Percentiles rank a stretch among this genome's conserved stretches.
phyloP scores from a whole-genome alignment of 352 stramenopile species.

The Phytophthora boehmeriae region DNA sequence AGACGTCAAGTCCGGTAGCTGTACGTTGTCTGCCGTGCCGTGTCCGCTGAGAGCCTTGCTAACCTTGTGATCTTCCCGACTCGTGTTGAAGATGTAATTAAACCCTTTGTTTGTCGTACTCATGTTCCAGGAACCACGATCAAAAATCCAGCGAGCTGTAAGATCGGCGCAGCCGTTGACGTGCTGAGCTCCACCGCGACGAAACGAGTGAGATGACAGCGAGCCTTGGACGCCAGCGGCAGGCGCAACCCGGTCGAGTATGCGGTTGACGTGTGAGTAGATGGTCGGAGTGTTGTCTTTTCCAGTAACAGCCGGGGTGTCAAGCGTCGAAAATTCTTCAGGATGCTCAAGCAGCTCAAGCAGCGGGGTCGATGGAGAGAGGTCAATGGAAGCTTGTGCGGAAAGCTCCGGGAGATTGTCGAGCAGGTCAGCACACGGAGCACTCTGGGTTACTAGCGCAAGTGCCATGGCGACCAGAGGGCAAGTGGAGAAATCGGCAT shows the following conservation, averaged over 20 bases:
- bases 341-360: slow-evolving; percentile 7
- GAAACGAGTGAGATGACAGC: slow-evolving; percentile 34
- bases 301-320: neutral
- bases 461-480: slow-evolving; percentile 18
- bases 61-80: slow-evolving; percentile 1
- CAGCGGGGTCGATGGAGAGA: neutral
- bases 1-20: neutral
- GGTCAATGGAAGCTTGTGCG: neutral
- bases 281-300: neutral
- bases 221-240: slow-evolving; percentile 2
- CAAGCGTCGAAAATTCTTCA: neutral
- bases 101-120: neutral
- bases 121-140: neutral
- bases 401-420: slow-evolving; percentile 6
- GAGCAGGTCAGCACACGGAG: neutral
- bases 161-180: slow-evolving; percentile 1
- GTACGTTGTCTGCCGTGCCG: neutral
- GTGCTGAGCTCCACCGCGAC: slow-evolving; percentile 11
- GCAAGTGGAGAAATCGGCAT: slow-evolving; percentile 21
- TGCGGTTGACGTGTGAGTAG: slow-evolving; percentile 26
- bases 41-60: slow-evolving; percentile 1
- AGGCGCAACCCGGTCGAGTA: slow-evolving; percentile 13
- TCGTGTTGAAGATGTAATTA: slow-evolving; percentile 2
- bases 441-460: slow-evolving; percentile 4
- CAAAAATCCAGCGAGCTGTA: neutral